Evolutionary conservation across 2,329 filamentous ascomycete species (phyloP).

Genomic region (Fusarium sp.): DNA sequence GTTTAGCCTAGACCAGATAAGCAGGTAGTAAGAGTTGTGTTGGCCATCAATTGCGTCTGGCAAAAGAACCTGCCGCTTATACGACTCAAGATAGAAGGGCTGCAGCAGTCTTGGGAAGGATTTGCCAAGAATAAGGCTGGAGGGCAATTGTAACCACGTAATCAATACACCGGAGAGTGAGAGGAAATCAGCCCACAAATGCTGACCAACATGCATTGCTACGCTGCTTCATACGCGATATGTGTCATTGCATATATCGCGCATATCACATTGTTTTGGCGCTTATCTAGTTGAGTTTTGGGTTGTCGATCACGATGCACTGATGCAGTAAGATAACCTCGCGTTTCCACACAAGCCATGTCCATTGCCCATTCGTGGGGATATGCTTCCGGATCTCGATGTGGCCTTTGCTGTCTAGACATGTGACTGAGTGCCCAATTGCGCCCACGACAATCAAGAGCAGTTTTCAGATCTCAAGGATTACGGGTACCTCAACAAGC

Average conservation of each 20-base stretch:
- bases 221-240: not conserved
- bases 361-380: not conserved
- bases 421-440: not conserved
- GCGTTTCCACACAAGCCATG: accelerated
- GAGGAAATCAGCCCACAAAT: not conserved
- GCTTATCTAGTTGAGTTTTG: not conserved
- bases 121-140: not conserved
- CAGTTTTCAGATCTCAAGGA: not conserved
- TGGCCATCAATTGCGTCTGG: not conserved
- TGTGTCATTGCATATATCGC: not conserved
- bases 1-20: not conserved
- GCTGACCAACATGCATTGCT: not conserved
- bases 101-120: not conserved
- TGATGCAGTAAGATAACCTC: not conserved
- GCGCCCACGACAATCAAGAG: not conserved
- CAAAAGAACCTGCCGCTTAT: not conserved
- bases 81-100: not conserved
- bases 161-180: not conserved
- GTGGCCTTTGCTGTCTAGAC: not conserved
- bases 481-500: not conserved
- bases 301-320: not conserved
- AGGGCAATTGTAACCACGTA: not conserved
- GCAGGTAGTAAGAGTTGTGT: not conserved
- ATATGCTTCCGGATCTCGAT: not conserved
- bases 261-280: not conserved